phyloP scores from a whole-genome alignment of 163 green algal species.

The Scenedesmus sp. region DNA sequence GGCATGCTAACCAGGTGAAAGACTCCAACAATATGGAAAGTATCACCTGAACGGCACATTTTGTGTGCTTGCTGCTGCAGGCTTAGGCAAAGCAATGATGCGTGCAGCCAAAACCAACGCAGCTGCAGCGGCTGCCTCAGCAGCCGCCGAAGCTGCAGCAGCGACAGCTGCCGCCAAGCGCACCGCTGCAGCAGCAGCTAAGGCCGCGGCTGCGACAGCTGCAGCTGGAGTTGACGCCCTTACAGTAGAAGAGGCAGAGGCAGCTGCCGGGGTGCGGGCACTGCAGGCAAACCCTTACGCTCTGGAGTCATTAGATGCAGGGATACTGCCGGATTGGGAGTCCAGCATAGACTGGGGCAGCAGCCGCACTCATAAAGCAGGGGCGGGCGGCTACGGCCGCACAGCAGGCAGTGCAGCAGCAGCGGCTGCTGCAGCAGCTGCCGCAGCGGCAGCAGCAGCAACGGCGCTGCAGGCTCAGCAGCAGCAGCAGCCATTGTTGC shows the following conservation, averaged over 20 bases:
- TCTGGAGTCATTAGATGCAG: constrained; percentile 24
- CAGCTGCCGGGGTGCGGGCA: background rate
- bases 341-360: constrained; percentile 16
- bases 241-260: background rate
- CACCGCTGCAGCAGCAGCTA: background rate
- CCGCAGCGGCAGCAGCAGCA: background rate
- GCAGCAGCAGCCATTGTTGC: constrained; percentile 17
- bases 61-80: background rate
- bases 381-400: background rate
- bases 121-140: background rate
- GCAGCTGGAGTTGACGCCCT: background rate
- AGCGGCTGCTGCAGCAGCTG: background rate
- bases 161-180: background rate
- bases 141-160: background rate
- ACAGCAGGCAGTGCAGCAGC: background rate
- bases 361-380: background rate
- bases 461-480: background rate
- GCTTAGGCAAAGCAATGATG: constrained; percentile 19
- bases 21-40: too few species aligned
- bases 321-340: constrained; percentile 43
- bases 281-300: constrained; percentile 33
- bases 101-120: constrained; percentile 4
- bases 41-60: too few species aligned
- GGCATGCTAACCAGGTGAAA: too few species aligned
- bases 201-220: background rate